These are phyloP conservation scores for Tubosaeta sp. DNA, from an alignment of 768 basidiomycete genomes.

Conservation along the genomic window DNA sequence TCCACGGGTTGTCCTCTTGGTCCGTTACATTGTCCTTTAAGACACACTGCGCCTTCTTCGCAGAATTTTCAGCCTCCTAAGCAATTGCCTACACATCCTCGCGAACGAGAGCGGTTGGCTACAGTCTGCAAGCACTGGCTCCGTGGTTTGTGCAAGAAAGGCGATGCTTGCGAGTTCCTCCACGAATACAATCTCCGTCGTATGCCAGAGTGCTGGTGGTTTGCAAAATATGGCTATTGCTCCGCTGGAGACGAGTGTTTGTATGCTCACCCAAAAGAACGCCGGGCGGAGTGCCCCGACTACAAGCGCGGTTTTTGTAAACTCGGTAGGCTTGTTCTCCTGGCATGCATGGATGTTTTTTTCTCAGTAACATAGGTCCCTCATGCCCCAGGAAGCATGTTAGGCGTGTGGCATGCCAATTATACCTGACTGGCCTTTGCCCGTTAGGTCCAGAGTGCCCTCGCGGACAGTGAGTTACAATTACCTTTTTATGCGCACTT, in stretches of 20 bases:
- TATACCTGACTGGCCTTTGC: slow-evolving; percentile 91
- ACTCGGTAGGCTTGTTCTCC: slow-evolving; percentile 54
- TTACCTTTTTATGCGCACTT: slow-evolving; percentile 3
- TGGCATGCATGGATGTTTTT: background rate
- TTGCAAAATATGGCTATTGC: slow-evolving; percentile 95
- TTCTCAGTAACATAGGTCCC: slow-evolving; percentile 53
- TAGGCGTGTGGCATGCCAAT: slow-evolving; percentile 83
- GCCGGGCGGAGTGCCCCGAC: slow-evolving; percentile 90
- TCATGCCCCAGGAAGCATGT: slow-evolving; percentile 90
- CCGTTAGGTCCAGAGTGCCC: slow-evolving; percentile 85
- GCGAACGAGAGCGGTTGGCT: slow-evolving; percentile 75
- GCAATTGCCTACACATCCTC: slow-evolving; percentile 75
- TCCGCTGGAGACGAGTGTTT: slow-evolving; percentile 96
- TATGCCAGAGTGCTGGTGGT: slow-evolving; percentile 99
- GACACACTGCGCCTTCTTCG: slow-evolving; percentile 85
- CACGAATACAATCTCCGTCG: slow-evolving; percentile 97
- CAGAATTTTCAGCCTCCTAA: slow-evolving; percentile 89
- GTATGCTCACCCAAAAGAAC: slow-evolving; percentile 92
- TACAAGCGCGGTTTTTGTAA: slow-evolving; percentile 96
- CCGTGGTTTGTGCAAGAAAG: slow-evolving; percentile 96
- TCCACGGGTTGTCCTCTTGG: slow-evolving; percentile 86
- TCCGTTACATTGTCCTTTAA: slow-evolving; percentile 84
- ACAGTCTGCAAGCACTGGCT: slow-evolving; percentile 99
- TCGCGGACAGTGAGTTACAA: slow-evolving; percentile 73
- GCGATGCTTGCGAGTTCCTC: slow-evolving; percentile 95